phyloP scores from a whole-genome alignment of 148 eudicot genomes.

The Amaranthus cruentus region DNA sequence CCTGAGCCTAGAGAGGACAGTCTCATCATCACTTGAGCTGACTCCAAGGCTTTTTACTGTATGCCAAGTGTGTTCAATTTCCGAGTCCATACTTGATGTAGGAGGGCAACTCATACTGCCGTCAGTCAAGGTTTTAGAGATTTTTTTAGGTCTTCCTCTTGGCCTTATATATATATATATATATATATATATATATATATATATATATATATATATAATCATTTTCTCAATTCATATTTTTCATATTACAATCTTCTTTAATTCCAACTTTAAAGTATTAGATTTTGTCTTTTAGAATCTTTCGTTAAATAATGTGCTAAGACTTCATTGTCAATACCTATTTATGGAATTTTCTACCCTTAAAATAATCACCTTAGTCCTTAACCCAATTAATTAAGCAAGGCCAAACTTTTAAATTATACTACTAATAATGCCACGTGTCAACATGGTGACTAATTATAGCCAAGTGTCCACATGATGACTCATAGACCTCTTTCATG shows the following conservation, averaged over 20 bases:
- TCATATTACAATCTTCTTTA: conserved; percentile 6
- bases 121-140: too few relatives aligned
- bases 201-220: background rate
- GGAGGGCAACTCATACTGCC: too few relatives aligned
- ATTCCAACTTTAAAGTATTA: conserved; percentile 9
- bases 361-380: conserved; percentile 24
- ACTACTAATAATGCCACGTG: conserved; percentile 28
- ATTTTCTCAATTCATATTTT: conserved; percentile 5
- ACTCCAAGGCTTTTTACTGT: too few relatives aligned
- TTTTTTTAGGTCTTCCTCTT: too few relatives aligned
- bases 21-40: too few relatives aligned
- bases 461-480: conserved; percentile 42
- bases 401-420: conserved; percentile 17
- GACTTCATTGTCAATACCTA: conserved; percentile 37
- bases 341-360: conserved; percentile 30
- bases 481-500: conserved; percentile 28
- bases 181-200: too few relatives aligned
- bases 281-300: conserved; percentile 29
- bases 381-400: conserved; percentile 22
- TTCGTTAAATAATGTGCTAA: conserved; percentile 18
- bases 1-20: too few relatives aligned
- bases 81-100: too few relatives aligned
- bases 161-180: too few relatives aligned
- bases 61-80: too few relatives aligned
- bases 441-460: conserved; percentile 28